Evolutionary conservation across 495 filamentous ascomycete genomes (phyloP).

Genomic region (Penicillium samsonianum): DNA sequence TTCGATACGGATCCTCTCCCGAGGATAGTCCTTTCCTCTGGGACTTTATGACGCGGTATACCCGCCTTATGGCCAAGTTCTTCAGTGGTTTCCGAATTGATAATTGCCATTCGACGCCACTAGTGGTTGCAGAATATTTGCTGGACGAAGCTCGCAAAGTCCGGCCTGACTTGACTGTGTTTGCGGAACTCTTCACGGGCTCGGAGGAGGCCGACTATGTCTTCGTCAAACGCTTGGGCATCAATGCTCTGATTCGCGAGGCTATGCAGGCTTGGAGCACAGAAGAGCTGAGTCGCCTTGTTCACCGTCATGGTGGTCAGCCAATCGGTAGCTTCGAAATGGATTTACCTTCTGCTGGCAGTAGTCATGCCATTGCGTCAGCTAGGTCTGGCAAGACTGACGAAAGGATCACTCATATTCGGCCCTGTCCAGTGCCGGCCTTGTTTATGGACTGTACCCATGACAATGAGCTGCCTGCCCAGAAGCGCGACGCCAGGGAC

Average conservation of each 20-base stretch:
- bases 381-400: constrained; percentile 40
- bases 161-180: constrained; percentile 84
- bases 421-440: constrained; percentile 80
- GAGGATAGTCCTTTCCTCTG: constrained; percentile 92
- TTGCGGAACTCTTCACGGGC: constrained; percentile 95
- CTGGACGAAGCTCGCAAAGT: constrained; percentile 88
- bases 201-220: constrained; percentile 94
- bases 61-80: constrained; percentile 89
- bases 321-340: constrained; percentile 96
- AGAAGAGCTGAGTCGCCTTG: constrained; percentile 82
- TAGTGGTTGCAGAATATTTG: constrained; percentile 90
- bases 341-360: constrained; percentile 54
- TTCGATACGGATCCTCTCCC: constrained; percentile 80
- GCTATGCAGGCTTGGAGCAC: constrained; percentile 99
- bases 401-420: constrained; percentile 72
- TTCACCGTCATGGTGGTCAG: constrained; percentile 91
- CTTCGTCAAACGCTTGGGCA: constrained; percentile 87
- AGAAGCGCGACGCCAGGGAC: constrained; percentile 92
- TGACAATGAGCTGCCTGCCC: constrained; percentile 94
- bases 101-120: constrained; percentile 95
- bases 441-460: constrained; percentile 99
- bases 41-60: constrained; percentile 94
- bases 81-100: constrained; percentile 96
- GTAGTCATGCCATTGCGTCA: constrained; percentile 42
- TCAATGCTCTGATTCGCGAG: constrained; percentile 90